phyloP scores from a whole-genome alignment of 805 yeast genomes.

The Saturnispora sanitii region DNA sequence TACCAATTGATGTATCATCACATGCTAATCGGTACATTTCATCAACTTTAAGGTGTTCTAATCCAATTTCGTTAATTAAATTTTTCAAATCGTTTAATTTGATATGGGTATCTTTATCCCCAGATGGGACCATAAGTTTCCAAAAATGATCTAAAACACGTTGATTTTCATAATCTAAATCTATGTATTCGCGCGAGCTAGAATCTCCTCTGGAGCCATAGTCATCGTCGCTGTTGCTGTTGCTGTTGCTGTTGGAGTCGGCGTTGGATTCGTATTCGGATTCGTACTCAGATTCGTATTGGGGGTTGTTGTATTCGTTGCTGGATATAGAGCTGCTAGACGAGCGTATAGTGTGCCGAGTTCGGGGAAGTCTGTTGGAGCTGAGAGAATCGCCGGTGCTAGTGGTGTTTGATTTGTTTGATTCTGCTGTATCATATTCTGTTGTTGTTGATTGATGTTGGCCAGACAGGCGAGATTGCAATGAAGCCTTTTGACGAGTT shows the following conservation, averaged over 20 bases:
- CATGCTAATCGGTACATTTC: too few species aligned
- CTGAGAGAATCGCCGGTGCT: constrained; percentile 39
- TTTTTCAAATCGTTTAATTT: too few species aligned
- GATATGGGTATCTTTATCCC: too few species aligned
- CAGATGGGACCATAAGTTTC: too few species aligned
- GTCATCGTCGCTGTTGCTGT: not conserved
- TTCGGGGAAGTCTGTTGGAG: constrained; percentile 50
- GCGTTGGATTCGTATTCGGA: constrained; percentile 7
- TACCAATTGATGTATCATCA: too few species aligned
- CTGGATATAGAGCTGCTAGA: constrained; percentile 38
- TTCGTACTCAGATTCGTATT: not conserved
- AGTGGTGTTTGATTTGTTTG: constrained; percentile 16
- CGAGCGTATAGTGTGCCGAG: constrained; percentile 35
- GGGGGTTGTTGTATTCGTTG: constrained; percentile 10
- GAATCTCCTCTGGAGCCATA: too few species aligned
- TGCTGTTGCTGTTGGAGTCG: constrained; percentile 4
- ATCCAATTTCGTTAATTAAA: too few species aligned
- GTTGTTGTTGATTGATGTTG: constrained; percentile 28
- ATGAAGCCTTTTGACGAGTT: constrained; percentile 29
- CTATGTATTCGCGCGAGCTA: too few species aligned
- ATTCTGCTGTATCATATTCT: constrained; percentile 19
- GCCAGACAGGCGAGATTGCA: constrained; percentile 29
- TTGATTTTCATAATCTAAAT: too few species aligned
- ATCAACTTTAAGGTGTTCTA: too few species aligned
- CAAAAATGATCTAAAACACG: too few species aligned